Evolutionary conservation across 2,329 filamentous ascomycete species (phyloP).

Genomic region (Tolypocladium pustulatum): DNA sequence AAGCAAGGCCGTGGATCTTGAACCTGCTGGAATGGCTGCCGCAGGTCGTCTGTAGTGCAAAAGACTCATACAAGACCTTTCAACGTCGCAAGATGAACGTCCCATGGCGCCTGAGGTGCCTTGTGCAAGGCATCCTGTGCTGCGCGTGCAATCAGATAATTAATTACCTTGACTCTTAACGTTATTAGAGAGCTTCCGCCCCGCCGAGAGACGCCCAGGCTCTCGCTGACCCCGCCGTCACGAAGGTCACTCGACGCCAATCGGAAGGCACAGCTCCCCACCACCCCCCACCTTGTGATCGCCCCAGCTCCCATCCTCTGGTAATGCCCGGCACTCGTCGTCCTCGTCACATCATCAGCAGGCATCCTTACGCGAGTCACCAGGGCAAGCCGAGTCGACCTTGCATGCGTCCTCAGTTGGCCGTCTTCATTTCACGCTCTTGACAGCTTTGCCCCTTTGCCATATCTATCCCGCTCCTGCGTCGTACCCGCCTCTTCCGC

Average conservation of each 20-base stretch:
- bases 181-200: not conserved
- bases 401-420: not conserved
- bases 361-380: conserved; percentile 1
- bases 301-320: conserved; percentile 7
- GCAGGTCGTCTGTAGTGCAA: too few species aligned
- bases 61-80: not conserved
- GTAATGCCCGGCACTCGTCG: conserved; percentile 3
- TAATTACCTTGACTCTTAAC: too few species aligned
- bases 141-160: too few species aligned
- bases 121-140: too few species aligned
- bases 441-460: not conserved
- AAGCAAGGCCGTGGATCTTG: not conserved
- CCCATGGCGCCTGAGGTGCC: too few species aligned
- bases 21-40: not conserved
- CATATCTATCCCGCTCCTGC: not conserved
- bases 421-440: not conserved
- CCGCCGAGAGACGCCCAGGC: not conserved
- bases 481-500: not conserved
- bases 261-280: conserved; percentile 1
- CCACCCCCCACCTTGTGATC: conserved; percentile 18
- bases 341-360: conserved; percentile 3
- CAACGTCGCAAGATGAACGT: not conserved
- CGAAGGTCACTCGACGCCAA: not conserved
- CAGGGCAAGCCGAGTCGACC: conserved; percentile 1
- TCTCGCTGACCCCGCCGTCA: not conserved